Percentiles rank a stretch among this genome's conserved stretches.
Conservation (phyloP, 805 yeast genomes). For the Teunomyces cretensis region DNA sequence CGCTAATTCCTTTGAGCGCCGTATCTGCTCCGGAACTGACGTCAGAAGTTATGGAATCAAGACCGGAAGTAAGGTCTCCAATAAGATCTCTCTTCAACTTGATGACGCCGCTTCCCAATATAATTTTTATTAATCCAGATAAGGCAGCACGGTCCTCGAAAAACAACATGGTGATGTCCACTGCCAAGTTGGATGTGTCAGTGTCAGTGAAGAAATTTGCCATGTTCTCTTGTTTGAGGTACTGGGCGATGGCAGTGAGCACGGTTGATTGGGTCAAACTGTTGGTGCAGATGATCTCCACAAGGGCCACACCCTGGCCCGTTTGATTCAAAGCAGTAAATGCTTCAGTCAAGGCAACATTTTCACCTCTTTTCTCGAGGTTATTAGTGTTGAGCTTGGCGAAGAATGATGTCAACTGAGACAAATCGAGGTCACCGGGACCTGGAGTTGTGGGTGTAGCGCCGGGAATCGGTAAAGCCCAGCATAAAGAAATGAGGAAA, state of each 20-base stretch:
- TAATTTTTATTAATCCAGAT: constrained; percentile 16
- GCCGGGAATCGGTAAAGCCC: neutral
- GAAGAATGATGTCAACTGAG: neutral
- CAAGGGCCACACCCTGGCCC: constrained; percentile 16
- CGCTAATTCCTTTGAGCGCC: constrained; percentile 2
- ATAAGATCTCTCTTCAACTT: constrained; percentile 7
- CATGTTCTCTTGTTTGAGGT: constrained; percentile 16
- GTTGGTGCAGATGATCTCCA: constrained; percentile 13
- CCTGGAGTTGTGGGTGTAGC: neutral
- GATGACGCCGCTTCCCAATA: constrained; percentile 9
- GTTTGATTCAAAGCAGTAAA: constrained; percentile 18
- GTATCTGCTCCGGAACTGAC: no score
- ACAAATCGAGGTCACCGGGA: neutral
- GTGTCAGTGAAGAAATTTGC: constrained; percentile 13
- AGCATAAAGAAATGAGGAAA: neutral
- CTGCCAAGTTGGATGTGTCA: constrained; percentile 18
- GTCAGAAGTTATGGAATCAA: neutral
- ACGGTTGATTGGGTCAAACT: constrained; percentile 17
- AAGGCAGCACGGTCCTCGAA: constrained; percentile 18
- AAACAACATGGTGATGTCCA: constrained; percentile 18
- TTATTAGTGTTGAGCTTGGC: neutral
- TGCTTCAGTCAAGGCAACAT: constrained; percentile 16
- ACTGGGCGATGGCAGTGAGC: constrained; percentile 16
- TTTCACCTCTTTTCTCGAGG: constrained; percentile 6
- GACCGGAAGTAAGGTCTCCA: constrained; percentile 4